phyloP scores from a whole-genome alignment of 139 green algal genomes.

The Chlamydomonas incerta region DNA sequence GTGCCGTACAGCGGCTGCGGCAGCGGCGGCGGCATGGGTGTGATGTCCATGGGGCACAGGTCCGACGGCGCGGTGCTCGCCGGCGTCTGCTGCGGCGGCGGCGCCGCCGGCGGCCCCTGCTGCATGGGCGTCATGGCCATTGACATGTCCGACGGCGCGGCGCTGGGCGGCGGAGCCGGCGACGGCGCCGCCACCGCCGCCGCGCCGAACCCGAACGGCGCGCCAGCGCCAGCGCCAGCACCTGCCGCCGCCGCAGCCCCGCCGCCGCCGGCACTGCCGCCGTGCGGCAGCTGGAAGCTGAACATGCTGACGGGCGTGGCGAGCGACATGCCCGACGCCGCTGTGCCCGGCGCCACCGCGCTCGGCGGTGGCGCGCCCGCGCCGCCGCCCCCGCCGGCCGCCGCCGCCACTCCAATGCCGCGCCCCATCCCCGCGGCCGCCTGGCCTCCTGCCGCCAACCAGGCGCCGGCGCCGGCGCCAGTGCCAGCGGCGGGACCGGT shows the following conservation, averaged over 20 bases:
- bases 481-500: too few relatives aligned
- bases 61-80: background rate
- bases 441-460: background rate
- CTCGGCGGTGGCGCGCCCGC: too few relatives aligned
- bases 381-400: background rate
- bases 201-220: background rate
- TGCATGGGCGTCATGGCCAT: background rate
- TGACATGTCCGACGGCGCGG: conserved; percentile 28
- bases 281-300: conserved; percentile 18
- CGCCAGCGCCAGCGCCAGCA: background rate
- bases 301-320: conserved; percentile 31
- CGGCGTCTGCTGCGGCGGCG: background rate
- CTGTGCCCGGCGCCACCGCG: too few relatives aligned
- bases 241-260: background rate
- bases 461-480: background rate
- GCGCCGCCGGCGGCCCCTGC: background rate
- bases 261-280: background rate
- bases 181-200: background rate
- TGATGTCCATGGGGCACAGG: background rate
- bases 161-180: background rate
- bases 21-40: background rate
- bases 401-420: conserved; percentile 12
- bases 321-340: background rate
- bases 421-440: background rate
- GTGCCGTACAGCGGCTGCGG: background rate